Conservation (phyloP, 306 rosid genomes). For the Abrus precatorius region DNA sequence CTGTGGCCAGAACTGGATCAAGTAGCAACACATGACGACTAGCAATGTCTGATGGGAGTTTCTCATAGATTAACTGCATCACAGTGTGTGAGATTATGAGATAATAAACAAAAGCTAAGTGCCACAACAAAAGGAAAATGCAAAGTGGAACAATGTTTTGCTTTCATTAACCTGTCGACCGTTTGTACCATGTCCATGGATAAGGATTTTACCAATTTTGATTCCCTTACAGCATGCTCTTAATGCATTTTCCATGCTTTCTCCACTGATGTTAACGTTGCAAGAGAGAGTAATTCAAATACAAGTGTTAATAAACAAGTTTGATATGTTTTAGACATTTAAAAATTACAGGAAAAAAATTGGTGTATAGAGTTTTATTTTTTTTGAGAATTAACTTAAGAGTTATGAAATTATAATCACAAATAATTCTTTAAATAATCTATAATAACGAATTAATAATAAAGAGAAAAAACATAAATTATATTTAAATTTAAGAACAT, state of each 20-base stretch:
- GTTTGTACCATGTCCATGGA: slow-evolving; percentile 84
- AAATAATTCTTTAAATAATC: no score
- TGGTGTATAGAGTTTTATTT: no score
- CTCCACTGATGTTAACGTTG: slow-evolving; percentile 63
- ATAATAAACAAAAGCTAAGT: background rate
- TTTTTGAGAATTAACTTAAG: no score
- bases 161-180: slow-evolving; percentile 75
- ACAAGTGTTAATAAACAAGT: slow-evolving; percentile 8
- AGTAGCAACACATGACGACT: slow-evolving; percentile 88
- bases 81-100: slow-evolving; percentile 11
- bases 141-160: background rate
- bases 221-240: slow-evolving; percentile 95
- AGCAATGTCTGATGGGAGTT: slow-evolving; percentile 83
- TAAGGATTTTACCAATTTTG: slow-evolving; percentile 92
- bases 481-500: no score
- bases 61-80: slow-evolving; percentile 84
- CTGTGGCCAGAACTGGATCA: slow-evolving; percentile 93
- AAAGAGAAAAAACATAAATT: no score
- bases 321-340: background rate
- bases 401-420: no score
- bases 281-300: background rate
- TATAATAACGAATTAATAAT: no score
- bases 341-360: no score
- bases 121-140: slow-evolving; percentile 13
- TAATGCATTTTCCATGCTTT: slow-evolving; percentile 96